These are phyloP conservation scores for Babesia caballi DNA, from an alignment of 169 alveolate species.

Conservation along the genomic window DNA sequence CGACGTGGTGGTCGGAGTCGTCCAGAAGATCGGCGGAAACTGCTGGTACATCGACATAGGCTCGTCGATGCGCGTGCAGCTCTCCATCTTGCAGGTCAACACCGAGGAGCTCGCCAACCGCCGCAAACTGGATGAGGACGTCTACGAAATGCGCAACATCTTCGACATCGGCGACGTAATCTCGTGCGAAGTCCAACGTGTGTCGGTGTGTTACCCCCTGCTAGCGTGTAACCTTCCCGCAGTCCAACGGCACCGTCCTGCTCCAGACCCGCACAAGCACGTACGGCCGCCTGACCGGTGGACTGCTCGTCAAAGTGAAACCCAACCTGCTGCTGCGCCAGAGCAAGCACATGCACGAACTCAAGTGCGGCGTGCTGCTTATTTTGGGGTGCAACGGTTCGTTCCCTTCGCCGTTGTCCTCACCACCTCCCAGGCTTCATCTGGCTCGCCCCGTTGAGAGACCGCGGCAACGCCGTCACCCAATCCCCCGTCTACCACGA, in stretches of 20 bases:
- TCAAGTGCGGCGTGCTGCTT: conserved; percentile 78
- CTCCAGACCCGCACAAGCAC: conserved; percentile 88
- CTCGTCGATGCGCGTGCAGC: conserved; percentile 82
- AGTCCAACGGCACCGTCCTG: conserved; percentile 79
- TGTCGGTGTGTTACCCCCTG: conserved; percentile 40
- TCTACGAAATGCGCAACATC: conserved; percentile 85
- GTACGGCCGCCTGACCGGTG: conserved; percentile 88
- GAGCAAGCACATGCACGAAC: conserved; percentile 85
- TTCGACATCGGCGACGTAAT: conserved; percentile 86
- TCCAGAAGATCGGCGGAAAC: conserved; percentile 75
- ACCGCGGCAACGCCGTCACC: background rate
- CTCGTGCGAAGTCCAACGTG: conserved; percentile 89
- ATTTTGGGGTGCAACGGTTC: conserved; percentile 89
- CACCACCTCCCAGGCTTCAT: conserved; percentile 22
- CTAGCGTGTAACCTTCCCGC: background rate
- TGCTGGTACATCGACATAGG: conserved; percentile 89
- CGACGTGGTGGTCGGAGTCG: conserved; percentile 82
- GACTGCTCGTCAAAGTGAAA: conserved; percentile 82
- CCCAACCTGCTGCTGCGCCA: conserved; percentile 83
- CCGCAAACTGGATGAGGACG: conserved; percentile 87
- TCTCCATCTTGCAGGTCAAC: conserved; percentile 87
- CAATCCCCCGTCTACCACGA: conserved; percentile 7
- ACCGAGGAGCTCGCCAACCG: conserved; percentile 87
- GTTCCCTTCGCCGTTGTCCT: background rate
- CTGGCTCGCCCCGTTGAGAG: conserved; percentile 26